Evolutionary conservation across 257 asterid species (phyloP), one percentile per base, ranked within the genome.

Genomic region (Solanum arcanum): DNA sequence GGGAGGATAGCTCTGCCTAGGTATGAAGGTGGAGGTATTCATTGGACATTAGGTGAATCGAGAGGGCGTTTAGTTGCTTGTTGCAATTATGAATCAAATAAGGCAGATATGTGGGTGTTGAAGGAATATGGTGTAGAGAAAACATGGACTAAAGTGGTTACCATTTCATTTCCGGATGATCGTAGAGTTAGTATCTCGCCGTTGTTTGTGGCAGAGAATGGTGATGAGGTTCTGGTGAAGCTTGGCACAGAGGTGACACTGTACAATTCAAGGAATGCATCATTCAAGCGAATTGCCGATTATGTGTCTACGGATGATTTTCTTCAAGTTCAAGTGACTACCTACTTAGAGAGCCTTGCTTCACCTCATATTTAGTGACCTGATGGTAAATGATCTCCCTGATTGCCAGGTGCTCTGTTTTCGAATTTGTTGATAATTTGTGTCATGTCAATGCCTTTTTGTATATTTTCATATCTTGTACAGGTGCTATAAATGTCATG

Each of bases 91-190:
- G 7, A 25, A 23, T 3, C 35, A 6, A 23, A 86, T 31, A 31
- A 2, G 14, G 47, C 44, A 87, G 90, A 88, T 83, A 76, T 92
- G 33, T 92, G 94, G 94, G 87, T 84, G 88, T 74, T 92, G 91
- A 89, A 87, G 73, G 92, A 92, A 52, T 87, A 90, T 52, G 92
- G 90, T 37, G 89, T 86, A 18, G 62, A 13, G 25, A 90, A 88
- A n/a, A 89, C 92, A 12, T 92, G 94, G 93, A 83, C 56, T 18
- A 90, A 87, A 72, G 31, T 90, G 56, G 84, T 73, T 46, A n/a
- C 88, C n/a, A 41, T 90, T 3, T 69, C 92, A 1, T 72, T 52
- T 27, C 41, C 31, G 20, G 60, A 49, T 5, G 16, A 37, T 73
- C 20, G 12, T 46, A 68, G 56, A 42, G 84, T 44, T 41, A 29